Conservation (phyloP, 164 flowering plant genomes). For the Stephania japonica region DNA sequence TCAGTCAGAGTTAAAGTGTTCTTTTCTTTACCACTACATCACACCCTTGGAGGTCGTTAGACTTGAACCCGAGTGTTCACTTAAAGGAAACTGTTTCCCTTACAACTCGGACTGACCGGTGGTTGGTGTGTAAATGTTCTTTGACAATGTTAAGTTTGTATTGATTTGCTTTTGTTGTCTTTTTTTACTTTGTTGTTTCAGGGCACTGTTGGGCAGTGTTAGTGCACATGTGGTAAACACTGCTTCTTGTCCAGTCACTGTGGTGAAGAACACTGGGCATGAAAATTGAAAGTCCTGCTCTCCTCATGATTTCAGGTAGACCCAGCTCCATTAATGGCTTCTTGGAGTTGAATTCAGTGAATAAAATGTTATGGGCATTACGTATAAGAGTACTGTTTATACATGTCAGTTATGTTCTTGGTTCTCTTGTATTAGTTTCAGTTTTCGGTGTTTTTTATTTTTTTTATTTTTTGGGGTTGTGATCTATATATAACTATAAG, state of each 20-base stretch:
- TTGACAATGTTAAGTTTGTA: too few species aligned
- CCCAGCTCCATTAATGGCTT: not conserved
- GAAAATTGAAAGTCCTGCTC: conserved; percentile 11
- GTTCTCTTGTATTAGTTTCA: not conserved
- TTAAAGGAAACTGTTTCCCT: too few species aligned
- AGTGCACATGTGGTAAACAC: conserved; percentile 78
- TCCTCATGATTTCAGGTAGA: not conserved
- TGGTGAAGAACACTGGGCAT: conserved; percentile 50
- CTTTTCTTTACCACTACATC: too few species aligned
- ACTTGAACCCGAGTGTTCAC: too few species aligned
- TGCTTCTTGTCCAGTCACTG: conserved; percentile 84
- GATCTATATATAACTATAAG: not conserved
- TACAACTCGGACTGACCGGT: too few species aligned
- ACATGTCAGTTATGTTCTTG: not conserved
- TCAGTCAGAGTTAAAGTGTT: too few species aligned
- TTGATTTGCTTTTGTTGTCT: not conserved
- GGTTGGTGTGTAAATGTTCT: too few species aligned
- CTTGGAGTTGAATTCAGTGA: not conserved
- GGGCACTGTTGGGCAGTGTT: conserved; percentile 86
- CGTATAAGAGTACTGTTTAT: not conserved
- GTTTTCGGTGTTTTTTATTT: not conserved
- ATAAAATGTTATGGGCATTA: not conserved
- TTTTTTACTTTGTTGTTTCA: conserved; percentile 23
- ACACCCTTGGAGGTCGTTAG: too few species aligned
- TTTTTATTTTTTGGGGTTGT: not conserved